Conservation (phyloP, 306 rosid species). For the Castanea sativa region DNA sequence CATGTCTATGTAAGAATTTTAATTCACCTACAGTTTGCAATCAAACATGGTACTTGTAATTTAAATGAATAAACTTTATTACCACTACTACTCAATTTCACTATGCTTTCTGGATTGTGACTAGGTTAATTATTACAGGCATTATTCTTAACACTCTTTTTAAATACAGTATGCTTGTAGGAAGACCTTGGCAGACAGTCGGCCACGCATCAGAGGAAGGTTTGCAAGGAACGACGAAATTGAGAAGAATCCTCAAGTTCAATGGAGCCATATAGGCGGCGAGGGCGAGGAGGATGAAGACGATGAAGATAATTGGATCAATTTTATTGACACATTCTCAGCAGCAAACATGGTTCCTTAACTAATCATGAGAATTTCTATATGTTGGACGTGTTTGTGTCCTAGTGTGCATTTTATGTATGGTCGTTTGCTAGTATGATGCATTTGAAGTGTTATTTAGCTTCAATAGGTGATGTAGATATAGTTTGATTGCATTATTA, state of each 20-base stretch:
- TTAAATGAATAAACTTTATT: background rate
- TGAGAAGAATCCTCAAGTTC: conserved; percentile 41
- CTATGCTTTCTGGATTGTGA: background rate
- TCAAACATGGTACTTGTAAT: background rate
- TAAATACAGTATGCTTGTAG: conserved; percentile 77
- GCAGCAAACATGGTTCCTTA: conserved; percentile 51
- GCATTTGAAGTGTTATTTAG: conserved; percentile 14
- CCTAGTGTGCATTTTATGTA: background rate
- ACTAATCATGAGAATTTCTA: conserved; percentile 5
- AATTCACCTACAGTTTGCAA: background rate
- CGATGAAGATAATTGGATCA: conserved; percentile 69
- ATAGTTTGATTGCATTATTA: conserved; percentile 20
- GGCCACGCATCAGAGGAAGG: conserved; percentile 90
- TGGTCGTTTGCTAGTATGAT: conserved; percentile 19
- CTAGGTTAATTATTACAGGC: no score
- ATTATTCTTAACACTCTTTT: background rate
- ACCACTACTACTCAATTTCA: background rate
- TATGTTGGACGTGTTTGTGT: background rate
- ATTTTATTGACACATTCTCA: conserved; percentile 63
- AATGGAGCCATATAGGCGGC: conserved; percentile 55
- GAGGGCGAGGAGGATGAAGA: conserved; percentile 64
- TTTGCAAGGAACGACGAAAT: conserved; percentile 74
- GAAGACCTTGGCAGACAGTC: conserved; percentile 83
- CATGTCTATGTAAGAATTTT: no score
- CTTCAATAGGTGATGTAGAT: conserved; percentile 36